A percentile compares a stretch with the other conserved stretches of the same genome.
Conservation (phyloP, 345 rosid species). For the Camelina neglecta region DNA sequence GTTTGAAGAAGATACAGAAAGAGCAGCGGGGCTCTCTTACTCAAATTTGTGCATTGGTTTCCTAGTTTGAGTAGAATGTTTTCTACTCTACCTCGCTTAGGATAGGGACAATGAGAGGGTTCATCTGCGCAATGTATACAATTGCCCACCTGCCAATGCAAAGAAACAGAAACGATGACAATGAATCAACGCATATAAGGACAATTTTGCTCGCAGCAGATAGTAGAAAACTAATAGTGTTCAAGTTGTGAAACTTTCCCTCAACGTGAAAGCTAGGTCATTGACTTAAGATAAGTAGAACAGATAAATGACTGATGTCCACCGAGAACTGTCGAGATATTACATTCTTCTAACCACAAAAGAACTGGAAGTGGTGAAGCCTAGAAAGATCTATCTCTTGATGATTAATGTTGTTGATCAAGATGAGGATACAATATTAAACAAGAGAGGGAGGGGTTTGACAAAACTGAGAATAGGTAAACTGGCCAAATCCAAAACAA, state of each 20-base stretch:
- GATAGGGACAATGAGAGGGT: conserved; percentile 95
- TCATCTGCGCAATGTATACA: conserved; percentile 97
- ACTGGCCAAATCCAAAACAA: too few relatives aligned
- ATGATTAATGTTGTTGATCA: not conserved
- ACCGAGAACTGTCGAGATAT: not conserved
- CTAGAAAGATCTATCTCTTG: conserved; percentile 5
- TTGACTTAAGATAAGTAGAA: not conserved
- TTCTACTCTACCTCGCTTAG: conserved; percentile 79
- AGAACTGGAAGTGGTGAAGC: not conserved
- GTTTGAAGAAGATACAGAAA: conserved; percentile 29
- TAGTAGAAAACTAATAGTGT: not conserved
- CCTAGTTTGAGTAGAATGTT: conserved; percentile 33
- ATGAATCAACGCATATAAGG: not conserved
- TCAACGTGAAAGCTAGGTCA: not conserved
- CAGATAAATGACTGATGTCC: conserved; percentile 1
- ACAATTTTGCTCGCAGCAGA: not conserved
- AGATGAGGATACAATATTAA: not conserved
- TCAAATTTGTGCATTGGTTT: conserved; percentile 28
- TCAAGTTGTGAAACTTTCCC: not conserved
- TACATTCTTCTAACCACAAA: conserved; percentile 10
- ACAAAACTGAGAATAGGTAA: too few relatives aligned
- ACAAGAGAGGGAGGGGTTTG: too few relatives aligned
- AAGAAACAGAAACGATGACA: conserved; percentile 17
- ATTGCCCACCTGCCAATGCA: conserved; percentile 85
- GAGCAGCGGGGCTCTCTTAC: conserved; percentile 18